Conservation (phyloP, 345 rosid genomes). For the Diplotaxis tenuifolia region DNA sequence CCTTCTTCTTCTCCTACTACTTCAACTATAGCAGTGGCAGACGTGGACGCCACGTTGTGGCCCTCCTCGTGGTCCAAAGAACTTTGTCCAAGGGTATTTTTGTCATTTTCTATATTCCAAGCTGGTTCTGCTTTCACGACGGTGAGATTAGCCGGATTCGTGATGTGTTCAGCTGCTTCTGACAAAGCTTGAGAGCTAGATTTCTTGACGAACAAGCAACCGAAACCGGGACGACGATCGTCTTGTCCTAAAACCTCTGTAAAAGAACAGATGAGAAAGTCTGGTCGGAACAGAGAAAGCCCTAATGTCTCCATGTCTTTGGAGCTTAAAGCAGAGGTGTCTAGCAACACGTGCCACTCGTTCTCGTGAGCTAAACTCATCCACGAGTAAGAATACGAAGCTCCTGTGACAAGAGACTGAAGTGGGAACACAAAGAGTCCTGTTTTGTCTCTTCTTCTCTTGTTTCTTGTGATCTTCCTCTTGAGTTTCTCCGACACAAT, state of each 20-base stretch:
- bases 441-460: slow-evolving; percentile 39
- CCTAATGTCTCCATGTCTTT: slow-evolving; percentile 94
- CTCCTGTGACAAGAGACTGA: slow-evolving; percentile 72
- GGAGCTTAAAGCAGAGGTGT: slow-evolving; percentile 67
- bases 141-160: slow-evolving; percentile 23
- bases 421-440: slow-evolving; percentile 88
- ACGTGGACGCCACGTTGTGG: slow-evolving; percentile 22
- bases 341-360: slow-evolving; percentile 85
- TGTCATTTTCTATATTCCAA: neutral
- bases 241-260: slow-evolving; percentile 67
- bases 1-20: slow-evolving; percentile 15
- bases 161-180: slow-evolving; percentile 35
- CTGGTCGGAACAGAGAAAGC: slow-evolving; percentile 73
- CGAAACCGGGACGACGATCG: slow-evolving; percentile 67
- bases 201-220: slow-evolving; percentile 74
- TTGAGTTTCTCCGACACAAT: slow-evolving; percentile 50
- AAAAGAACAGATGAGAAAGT: slow-evolving; percentile 73
- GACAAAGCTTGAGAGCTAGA: slow-evolving; percentile 45
- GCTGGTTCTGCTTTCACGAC: slow-evolving; percentile 6
- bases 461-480: slow-evolving; percentile 45
- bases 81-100: slow-evolving; percentile 12
- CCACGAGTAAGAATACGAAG: slow-evolving; percentile 72
- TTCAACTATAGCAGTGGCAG: slow-evolving; percentile 34
- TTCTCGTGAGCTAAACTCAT: slow-evolving; percentile 72
- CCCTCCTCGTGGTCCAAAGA: neutral